Percentiles rank a stretch among this genome's conserved stretches.
Evolutionary conservation across 352 stramenopile species (phyloP).

Genomic region (Pythium utonaiense): DNA sequence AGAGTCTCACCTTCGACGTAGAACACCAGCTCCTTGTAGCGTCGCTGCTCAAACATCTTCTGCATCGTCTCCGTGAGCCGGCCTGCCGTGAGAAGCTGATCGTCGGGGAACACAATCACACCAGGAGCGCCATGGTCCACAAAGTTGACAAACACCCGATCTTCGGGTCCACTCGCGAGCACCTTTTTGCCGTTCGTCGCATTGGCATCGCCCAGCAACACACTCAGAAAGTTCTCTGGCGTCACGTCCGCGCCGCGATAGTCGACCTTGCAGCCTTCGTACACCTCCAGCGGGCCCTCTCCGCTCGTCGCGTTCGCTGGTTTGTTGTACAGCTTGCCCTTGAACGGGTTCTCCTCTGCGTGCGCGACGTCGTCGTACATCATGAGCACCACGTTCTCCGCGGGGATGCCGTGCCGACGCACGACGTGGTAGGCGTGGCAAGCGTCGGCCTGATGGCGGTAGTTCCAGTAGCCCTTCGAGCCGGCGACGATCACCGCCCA

Average conservation of each 20-base stretch:
- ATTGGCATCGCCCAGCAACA: slow-evolving; percentile 75
- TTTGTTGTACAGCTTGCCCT: slow-evolving; percentile 87
- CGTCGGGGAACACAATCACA: slow-evolving; percentile 79
- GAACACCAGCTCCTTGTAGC: slow-evolving; percentile 90
- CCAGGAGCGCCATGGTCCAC: slow-evolving; percentile 88
- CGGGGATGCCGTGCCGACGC: slow-evolving; percentile 78
- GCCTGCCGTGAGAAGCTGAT: slow-evolving; percentile 64
- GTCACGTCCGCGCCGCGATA: slow-evolving; percentile 79
- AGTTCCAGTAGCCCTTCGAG: slow-evolving; percentile 89
- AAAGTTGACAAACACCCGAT: slow-evolving; percentile 93
- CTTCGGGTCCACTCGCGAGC: slow-evolving; percentile 73
- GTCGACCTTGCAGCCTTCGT: slow-evolving; percentile 78
- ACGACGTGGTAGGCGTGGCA: slow-evolving; percentile 92
- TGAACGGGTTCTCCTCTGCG: slow-evolving; percentile 81
- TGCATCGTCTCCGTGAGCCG: slow-evolving; percentile 65
- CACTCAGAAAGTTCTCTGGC: slow-evolving; percentile 83
- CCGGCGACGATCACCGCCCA: slow-evolving; percentile 90
- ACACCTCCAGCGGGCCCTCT: slow-evolving; percentile 73
- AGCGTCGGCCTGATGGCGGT: slow-evolving; percentile 88
- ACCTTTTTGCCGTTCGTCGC: slow-evolving; percentile 66
- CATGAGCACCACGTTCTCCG: slow-evolving; percentile 90
- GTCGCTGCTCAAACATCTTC: slow-evolving; percentile 79
- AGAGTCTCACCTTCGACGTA: slow-evolving; percentile 82
- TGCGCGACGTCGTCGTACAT: slow-evolving; percentile 91
- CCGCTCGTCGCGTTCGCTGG: slow-evolving; percentile 40